These are phyloP conservation scores for Anthoceros angustus DNA, from an alignment of 225 moss, liverwort and hornwort species.

Conservation along the genomic window DNA sequence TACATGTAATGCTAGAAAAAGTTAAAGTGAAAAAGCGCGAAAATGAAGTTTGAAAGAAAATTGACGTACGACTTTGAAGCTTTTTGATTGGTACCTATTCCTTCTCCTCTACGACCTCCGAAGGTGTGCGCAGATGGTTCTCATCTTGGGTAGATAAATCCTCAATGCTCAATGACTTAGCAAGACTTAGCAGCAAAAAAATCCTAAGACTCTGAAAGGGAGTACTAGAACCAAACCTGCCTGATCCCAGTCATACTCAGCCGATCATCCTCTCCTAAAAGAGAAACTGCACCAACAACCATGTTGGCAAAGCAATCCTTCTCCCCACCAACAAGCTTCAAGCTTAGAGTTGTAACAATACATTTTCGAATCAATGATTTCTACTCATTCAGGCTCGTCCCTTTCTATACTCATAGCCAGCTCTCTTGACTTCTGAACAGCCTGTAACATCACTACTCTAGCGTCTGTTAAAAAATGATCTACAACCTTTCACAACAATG, in stretches of 20 bases:
- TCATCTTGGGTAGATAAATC: too few relatives aligned
- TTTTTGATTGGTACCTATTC: too few relatives aligned
- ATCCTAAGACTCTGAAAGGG: too few relatives aligned
- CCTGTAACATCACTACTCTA: constrained; percentile 13
- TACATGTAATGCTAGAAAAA: too few relatives aligned
- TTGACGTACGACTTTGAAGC: too few relatives aligned
- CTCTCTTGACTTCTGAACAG: constrained; percentile 61
- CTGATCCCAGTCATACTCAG: constrained; percentile 91
- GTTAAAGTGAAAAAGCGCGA: too few relatives aligned
- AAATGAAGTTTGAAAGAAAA: too few relatives aligned
- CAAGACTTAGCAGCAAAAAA: too few relatives aligned
- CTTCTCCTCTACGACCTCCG: too few relatives aligned
- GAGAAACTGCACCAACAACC: constrained; percentile 89
- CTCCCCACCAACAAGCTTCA: constrained; percentile 94
- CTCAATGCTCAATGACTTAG: too few relatives aligned
- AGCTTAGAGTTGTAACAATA: constrained; percentile 80
- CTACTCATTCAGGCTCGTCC: constrained; percentile 76
- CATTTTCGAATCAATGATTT: constrained; percentile 82
- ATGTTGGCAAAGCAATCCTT: constrained; percentile 94
- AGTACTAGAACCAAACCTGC: too few relatives aligned
- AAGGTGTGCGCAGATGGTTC: too few relatives aligned
- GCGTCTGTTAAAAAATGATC: not conserved
- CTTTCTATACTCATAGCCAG: constrained; percentile 89
- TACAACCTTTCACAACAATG: not conserved
- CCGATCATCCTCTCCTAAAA: constrained; percentile 68